phyloP scores from a whole-genome alignment of 2,329 filamentous ascomycete species.

The Leptographium radiaticola region DNA sequence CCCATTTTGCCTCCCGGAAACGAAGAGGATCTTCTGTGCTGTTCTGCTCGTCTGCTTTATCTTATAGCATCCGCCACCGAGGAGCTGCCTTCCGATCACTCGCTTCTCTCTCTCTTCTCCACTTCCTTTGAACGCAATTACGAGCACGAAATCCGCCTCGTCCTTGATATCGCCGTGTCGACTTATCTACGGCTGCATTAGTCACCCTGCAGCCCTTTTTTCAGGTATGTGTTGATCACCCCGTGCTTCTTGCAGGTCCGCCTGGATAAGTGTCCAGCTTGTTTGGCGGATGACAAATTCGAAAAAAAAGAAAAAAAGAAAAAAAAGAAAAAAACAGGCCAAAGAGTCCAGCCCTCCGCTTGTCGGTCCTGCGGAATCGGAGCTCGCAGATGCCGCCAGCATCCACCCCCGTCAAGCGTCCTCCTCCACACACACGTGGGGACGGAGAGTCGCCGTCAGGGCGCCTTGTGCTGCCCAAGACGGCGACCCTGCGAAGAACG shows the following conservation, averaged over 20 bases:
- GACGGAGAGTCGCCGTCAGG: not conserved
- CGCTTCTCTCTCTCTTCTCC: not conserved
- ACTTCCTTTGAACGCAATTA: not conserved
- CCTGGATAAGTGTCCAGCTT: not conserved
- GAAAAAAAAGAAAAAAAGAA: not conserved
- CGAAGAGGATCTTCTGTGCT: not conserved
- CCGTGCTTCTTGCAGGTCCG: not conserved
- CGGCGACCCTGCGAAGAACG: not conserved
- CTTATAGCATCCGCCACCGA: not conserved
- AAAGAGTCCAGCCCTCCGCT: not conserved
- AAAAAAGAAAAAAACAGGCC: not conserved
- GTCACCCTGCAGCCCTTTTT: no score
- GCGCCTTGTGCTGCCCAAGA: not conserved
- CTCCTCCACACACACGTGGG: not conserved
- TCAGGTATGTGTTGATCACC: not conserved
- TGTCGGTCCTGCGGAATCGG: conserved; percentile 1
- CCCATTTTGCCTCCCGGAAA: not conserved
- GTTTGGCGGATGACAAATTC: not conserved
- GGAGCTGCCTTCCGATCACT: not conserved
- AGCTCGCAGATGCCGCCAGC: not conserved
- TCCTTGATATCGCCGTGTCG: not conserved
- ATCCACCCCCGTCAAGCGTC: not conserved
- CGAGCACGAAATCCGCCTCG: not conserved
- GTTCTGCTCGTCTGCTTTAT: not conserved
- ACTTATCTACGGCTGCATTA: not conserved